phyloP scores from a whole-genome alignment of 176 grass and related monocot genomes.

The Rhynchospora tenuis region DNA sequence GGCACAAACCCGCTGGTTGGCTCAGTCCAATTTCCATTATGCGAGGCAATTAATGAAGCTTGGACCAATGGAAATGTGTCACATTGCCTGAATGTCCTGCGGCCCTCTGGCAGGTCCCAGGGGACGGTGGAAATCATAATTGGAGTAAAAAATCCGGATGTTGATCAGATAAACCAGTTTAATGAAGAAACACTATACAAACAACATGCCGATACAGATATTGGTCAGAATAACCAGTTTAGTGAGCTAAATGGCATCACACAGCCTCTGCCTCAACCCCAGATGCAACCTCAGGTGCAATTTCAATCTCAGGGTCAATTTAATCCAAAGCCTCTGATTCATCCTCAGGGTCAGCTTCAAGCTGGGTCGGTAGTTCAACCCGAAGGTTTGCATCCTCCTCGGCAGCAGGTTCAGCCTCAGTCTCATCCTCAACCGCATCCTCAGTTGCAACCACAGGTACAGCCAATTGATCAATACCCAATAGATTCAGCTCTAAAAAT shows the following conservation, averaged over 20 bases:
- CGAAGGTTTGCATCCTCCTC: not conserved
- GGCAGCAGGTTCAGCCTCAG: not conserved
- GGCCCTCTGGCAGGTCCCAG: constrained; percentile 42
- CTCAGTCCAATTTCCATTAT: constrained; percentile 42
- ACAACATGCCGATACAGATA: not conserved
- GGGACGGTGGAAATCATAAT: constrained; percentile 5
- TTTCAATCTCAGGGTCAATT: not conserved
- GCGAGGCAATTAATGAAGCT: constrained; percentile 49
- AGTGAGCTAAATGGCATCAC: not conserved
- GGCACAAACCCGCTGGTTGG: constrained; percentile 68
- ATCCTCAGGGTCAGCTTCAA: not conserved
- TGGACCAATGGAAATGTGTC: constrained; percentile 20
- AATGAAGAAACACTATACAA: not conserved
- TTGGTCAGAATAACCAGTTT: too few relatives aligned
- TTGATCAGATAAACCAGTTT: constrained; percentile 3
- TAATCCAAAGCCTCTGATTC: not conserved
- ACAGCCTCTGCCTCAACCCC: not conserved
- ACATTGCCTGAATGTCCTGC: constrained; percentile 44
- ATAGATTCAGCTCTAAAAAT: not conserved
- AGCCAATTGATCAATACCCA: not conserved
- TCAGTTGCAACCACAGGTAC: not conserved
- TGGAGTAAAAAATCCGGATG: not conserved
- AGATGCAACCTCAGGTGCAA: not conserved
- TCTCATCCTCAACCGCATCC: not conserved
- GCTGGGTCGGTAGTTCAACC: not conserved